phyloP scores from a whole-genome alignment of 1,284 basidiomycete genomes.

The Cryptococcus jaspeensis region DNA sequence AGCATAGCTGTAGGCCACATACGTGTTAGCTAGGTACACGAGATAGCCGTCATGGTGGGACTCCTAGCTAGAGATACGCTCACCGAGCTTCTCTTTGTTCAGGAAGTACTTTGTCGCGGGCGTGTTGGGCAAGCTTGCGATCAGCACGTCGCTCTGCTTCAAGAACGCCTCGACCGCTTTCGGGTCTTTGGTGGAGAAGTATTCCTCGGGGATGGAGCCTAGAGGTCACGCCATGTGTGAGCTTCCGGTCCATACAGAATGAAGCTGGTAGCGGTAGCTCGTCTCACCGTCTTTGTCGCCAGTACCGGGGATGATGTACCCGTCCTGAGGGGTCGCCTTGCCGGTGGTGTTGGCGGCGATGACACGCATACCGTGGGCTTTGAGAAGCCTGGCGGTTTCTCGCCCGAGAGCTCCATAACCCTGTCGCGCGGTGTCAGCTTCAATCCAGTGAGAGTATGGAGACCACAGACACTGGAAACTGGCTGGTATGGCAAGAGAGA shows the following conservation, averaged over 20 bases:
- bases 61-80: slow-evolving; percentile 11
- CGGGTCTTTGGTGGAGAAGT: slow-evolving; percentile 41
- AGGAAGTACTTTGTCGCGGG: slow-evolving; percentile 38
- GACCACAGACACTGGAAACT: neutral
- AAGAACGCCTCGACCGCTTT: slow-evolving; percentile 41
- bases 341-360: slow-evolving; percentile 49
- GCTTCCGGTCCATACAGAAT: too few relatives aligned
- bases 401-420: slow-evolving; percentile 43
- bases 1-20: slow-evolving; percentile 22
- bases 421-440: slow-evolving; percentile 4
- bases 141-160: slow-evolving; percentile 42
- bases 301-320: slow-evolving; percentile 44
- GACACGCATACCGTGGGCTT: slow-evolving; percentile 40
- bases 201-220: slow-evolving; percentile 45
- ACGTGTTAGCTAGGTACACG: too few relatives aligned
- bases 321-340: slow-evolving; percentile 34
- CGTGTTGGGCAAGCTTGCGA: slow-evolving; percentile 45
- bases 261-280: too few relatives aligned
- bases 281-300: slow-evolving; percentile 41
- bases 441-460: neutral
- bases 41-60: too few relatives aligned
- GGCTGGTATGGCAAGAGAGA: neutral
- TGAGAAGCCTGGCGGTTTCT: slow-evolving; percentile 44
- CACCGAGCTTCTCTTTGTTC: slow-evolving; percentile 39
- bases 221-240: too few relatives aligned